A percentile compares a stretch with the other conserved stretches of the same genome.
Evolutionary conservation across 805 yeast species (phyloP).

Genomic region (Cyberlindnera euphorbiae): DNA sequence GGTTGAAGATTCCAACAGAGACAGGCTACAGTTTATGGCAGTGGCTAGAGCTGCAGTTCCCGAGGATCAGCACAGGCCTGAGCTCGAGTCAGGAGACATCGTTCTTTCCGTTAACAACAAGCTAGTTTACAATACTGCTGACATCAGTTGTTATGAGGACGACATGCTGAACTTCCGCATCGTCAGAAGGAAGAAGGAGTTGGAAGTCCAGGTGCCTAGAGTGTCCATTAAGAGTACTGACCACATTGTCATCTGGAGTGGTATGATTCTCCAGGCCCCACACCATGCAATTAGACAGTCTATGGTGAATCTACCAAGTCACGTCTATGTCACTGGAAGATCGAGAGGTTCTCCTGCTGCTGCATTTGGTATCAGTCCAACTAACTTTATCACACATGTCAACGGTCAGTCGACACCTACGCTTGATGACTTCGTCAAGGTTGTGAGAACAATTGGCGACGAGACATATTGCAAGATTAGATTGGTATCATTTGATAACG

Average conservation of each 20-base stretch:
- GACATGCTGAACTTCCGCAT: slow-evolving; percentile 51
- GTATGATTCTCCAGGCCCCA: slow-evolving; percentile 80
- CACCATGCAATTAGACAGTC: slow-evolving; percentile 90
- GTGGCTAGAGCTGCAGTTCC: slow-evolving; percentile 65
- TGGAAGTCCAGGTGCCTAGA: slow-evolving; percentile 61
- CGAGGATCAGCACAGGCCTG: slow-evolving; percentile 27
- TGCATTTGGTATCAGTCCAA: slow-evolving; percentile 72
- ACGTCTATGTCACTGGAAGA: slow-evolving; percentile 75
- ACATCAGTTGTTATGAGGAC: slow-evolving; percentile 36
- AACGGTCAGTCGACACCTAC: slow-evolving; percentile 72
- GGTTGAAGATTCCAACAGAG: slow-evolving; percentile 58
- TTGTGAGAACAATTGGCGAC: slow-evolving; percentile 69
- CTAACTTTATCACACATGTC: slow-evolving; percentile 86
- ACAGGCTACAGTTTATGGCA: slow-evolving; percentile 67
- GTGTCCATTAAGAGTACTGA: slow-evolving; percentile 58
- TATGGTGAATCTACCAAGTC: slow-evolving; percentile 70
- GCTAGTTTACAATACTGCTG: slow-evolving; percentile 62
- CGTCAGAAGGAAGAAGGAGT: slow-evolving; percentile 64
- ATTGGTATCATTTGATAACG: slow-evolving; percentile 77
- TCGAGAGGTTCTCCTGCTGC: slow-evolving; percentile 82
- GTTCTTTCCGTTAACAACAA: slow-evolving; percentile 64
- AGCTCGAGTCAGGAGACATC: slow-evolving; percentile 63
- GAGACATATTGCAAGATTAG: slow-evolving; percentile 77
- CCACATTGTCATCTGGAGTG: slow-evolving; percentile 76
- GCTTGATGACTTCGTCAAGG: slow-evolving; percentile 59